Percentiles rank a stretch among this genome's conserved stretches.
Conservation (phyloP, 768 basidiomycete species). For the Myochromella boudieri region DNA sequence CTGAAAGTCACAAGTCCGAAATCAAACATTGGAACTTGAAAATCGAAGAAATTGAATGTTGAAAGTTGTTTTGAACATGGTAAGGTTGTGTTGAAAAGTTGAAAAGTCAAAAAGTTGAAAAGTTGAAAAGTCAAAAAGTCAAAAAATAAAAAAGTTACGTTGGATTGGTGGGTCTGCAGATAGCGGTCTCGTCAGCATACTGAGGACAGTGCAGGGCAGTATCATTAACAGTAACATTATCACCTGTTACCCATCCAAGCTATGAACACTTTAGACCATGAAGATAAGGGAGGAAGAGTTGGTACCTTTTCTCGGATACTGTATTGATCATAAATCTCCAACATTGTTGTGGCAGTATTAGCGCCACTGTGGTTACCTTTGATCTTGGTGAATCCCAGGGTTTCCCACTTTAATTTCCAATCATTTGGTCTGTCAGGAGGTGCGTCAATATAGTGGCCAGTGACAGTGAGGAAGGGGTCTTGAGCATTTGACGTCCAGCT, state of each 20-base stretch:
- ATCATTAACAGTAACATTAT: constrained; percentile 18
- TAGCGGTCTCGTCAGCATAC: too few species aligned
- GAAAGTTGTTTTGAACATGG: too few species aligned
- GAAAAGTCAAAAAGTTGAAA: too few species aligned
- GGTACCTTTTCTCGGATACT: neutral
- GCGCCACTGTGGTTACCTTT: constrained; percentile 8
- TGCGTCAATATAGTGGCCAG: constrained; percentile 7
- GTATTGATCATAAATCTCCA: neutral
- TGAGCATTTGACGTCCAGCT: constrained; percentile 2
- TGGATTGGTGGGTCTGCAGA: too few species aligned
- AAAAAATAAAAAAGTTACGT: too few species aligned
- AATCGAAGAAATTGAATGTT: too few species aligned
- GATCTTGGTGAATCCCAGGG: constrained; percentile 2
- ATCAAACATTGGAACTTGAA: too few species aligned
- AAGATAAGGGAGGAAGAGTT: neutral
- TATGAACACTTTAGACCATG: neutral
- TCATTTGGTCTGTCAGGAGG: constrained; percentile 3
- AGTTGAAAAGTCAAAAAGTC: too few species aligned
- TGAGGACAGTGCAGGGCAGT: too few species aligned
- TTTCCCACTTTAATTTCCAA: constrained; percentile 2
- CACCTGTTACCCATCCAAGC: constrained; percentile 16
- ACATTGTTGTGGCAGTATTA: neutral
- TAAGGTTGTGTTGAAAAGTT: too few species aligned
- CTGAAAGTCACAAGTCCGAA: too few species aligned
- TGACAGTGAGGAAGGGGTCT: constrained; percentile 5